These are phyloP conservation scores for Hexamita inflata DNA, from an alignment of 208 protist species.

Conservation along the genomic window DNA sequence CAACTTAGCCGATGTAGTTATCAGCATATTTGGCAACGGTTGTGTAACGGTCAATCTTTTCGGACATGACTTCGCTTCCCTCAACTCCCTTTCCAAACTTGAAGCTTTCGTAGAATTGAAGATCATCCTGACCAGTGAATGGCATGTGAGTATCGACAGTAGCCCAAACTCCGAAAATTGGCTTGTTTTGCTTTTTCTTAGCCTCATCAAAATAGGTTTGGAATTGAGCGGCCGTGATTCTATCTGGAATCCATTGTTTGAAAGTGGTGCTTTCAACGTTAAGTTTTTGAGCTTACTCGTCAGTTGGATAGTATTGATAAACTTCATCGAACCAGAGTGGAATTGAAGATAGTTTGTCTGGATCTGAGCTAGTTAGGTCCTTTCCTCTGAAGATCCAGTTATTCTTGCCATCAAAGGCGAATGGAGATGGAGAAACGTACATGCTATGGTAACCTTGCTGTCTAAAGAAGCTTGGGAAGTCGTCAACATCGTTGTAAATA, in stretches of 20 bases:
- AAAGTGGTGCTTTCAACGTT: background rate
- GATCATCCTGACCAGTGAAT: background rate
- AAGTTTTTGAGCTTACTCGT: background rate
- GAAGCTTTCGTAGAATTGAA: background rate
- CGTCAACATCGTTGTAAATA: background rate
- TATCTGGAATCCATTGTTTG: background rate
- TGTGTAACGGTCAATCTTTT: background rate
- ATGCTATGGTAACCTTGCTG: background rate
- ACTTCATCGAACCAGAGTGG: background rate
- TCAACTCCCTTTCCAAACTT: background rate
- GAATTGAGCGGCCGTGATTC: slow-evolving; percentile 5
- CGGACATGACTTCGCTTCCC: background rate
- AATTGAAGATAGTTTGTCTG: too few relatives aligned
- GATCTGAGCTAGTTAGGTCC: too few relatives aligned
- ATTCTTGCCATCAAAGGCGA: background rate
- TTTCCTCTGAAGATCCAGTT: background rate
- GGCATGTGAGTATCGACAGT: slow-evolving; percentile 21
- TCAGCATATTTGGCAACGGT: background rate
- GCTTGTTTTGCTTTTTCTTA: background rate
- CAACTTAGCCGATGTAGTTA: background rate
- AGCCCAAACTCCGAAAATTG: background rate
- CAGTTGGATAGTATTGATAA: background rate
- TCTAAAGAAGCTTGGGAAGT: background rate
- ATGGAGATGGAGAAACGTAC: background rate
- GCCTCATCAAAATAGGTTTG: too few relatives aligned